phyloP scores from a whole-genome alignment of 495 filamentous ascomycete species.

The Neurospora sp. region DNA sequence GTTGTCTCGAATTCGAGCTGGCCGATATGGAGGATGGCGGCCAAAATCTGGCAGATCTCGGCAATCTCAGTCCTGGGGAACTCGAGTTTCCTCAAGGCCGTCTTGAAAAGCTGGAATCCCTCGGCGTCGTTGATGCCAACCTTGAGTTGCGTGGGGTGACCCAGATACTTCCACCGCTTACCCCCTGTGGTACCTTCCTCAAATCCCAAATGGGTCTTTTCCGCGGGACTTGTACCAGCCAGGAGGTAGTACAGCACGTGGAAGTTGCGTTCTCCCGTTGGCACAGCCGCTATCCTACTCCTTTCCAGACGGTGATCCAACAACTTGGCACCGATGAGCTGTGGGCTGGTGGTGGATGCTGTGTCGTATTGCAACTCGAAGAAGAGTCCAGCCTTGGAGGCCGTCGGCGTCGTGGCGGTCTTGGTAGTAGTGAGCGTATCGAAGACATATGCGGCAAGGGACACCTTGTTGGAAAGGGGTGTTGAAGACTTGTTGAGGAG shows the following conservation, averaged over 20 bases:
- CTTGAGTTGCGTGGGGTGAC: conserved; percentile 92
- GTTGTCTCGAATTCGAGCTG: conserved; percentile 83
- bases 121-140: conserved; percentile 93
- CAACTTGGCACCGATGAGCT: conserved; percentile 85
- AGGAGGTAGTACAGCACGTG: conserved; percentile 93
- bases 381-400: conserved; percentile 90
- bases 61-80: conserved; percentile 90
- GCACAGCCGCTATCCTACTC: conserved; percentile 79
- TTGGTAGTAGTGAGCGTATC: conserved; percentile 97
- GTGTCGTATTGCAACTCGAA: conserved; percentile 95
- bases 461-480: conserved; percentile 83
- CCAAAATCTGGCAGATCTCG: conserved; percentile 89
- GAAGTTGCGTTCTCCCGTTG: conserved; percentile 92
- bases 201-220: conserved; percentile 82
- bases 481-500: conserved; percentile 82
- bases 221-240: conserved; percentile 80
- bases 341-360: conserved; percentile 64
- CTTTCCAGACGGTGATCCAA: conserved; percentile 88
- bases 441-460: conserved; percentile 87
- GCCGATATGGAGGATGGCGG: conserved; percentile 86
- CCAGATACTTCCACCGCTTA: conserved; percentile 90
- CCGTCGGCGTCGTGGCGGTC: conserved; percentile 85
- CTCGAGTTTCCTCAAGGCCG: conserved; percentile 82
- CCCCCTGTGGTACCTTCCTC: conserved; percentile 50
- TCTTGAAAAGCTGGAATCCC: conserved; percentile 97